Percentiles rank a stretch among this genome's conserved stretches.
These are phyloP conservation scores for Ceratocystis albifundus DNA, from an alignment of 2,329 filamentous ascomycete species.

Conservation along the genomic window DNA sequence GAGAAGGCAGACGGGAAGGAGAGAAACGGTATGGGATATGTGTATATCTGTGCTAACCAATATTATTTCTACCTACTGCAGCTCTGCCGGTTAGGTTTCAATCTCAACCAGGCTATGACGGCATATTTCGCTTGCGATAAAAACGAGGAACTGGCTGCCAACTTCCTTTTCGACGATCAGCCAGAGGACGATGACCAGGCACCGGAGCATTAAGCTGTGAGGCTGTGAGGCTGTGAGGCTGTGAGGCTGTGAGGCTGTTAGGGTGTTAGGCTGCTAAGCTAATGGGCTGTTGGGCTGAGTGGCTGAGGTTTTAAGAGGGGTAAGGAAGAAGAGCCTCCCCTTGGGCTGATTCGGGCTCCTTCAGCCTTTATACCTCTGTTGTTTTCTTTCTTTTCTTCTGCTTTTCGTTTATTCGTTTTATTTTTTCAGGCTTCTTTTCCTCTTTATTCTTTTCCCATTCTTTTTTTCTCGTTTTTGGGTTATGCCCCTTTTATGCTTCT, in stretches of 20 bases:
- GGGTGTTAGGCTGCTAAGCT: no score
- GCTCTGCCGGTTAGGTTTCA: slow-evolving; percentile 87
- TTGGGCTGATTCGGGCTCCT: background rate
- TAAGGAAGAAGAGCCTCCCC: background rate
- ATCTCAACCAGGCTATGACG: slow-evolving; percentile 86
- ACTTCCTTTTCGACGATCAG: slow-evolving; percentile 97
- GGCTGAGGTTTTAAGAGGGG: background rate
- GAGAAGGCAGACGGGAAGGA: slow-evolving; percentile 77
- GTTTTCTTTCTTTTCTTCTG: background rate
- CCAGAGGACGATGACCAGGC: slow-evolving; percentile 66
- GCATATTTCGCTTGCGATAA: slow-evolving; percentile 99
- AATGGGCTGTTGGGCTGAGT: no score
- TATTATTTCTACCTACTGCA: slow-evolving; percentile 30
- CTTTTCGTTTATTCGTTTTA: background rate
- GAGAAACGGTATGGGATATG: background rate
- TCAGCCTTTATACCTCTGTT: background rate
- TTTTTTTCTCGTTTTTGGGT: background rate
- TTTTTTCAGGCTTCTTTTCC: background rate
- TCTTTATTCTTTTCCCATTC: background rate
- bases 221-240: background rate
- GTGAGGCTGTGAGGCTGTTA: background rate
- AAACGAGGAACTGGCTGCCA: slow-evolving; percentile 95
- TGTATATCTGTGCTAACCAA: background rate
- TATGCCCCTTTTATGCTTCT: background rate
- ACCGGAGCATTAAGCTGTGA: slow-evolving; percentile 24